phyloP scores from a whole-genome alignment of 1,139 yeast species.

The Citeromyces hawaiiensis region DNA sequence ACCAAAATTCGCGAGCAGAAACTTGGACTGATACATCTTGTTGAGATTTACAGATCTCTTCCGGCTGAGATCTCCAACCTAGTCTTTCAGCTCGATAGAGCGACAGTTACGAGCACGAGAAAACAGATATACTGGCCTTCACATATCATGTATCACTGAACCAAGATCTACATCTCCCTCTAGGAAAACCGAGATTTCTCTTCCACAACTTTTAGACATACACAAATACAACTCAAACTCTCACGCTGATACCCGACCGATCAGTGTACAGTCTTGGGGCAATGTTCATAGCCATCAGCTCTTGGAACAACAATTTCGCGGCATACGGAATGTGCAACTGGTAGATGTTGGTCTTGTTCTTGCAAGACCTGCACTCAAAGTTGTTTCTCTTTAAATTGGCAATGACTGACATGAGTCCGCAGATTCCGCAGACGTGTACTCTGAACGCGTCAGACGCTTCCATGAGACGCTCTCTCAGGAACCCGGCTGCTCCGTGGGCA shows the following conservation, averaged over 20 bases:
- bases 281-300: slow-evolving; percentile 97
- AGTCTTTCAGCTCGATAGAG: too few species aligned
- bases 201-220: too few species aligned
- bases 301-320: slow-evolving; percentile 92
- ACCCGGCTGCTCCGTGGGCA: slow-evolving; percentile 99
- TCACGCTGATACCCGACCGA: slow-evolving; percentile 12
- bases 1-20: too few species aligned
- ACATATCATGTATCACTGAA: too few species aligned
- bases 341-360: slow-evolving; percentile 93
- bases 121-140: too few species aligned
- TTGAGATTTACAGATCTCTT: too few species aligned
- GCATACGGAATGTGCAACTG: slow-evolving; percentile 98
- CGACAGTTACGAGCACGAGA: too few species aligned
- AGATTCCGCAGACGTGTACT: slow-evolving; percentile 94
- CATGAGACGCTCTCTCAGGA: slow-evolving; percentile 93
- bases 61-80: too few species aligned
- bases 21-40: too few species aligned
- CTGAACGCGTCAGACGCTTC: slow-evolving; percentile 98
- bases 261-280: slow-evolving; percentile 75
- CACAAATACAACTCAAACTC: neutral
- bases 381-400: slow-evolving; percentile 95
- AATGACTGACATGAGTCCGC: slow-evolving; percentile 96
- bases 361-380: slow-evolving; percentile 96
- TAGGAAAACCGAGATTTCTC: too few species aligned
- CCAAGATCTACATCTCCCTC: too few species aligned